A percentile compares a stretch with the other conserved stretches of the same genome.
phyloP scores from a whole-genome alignment of 495 filamentous ascomycete species.

The Aspergillus campestris region DNA sequence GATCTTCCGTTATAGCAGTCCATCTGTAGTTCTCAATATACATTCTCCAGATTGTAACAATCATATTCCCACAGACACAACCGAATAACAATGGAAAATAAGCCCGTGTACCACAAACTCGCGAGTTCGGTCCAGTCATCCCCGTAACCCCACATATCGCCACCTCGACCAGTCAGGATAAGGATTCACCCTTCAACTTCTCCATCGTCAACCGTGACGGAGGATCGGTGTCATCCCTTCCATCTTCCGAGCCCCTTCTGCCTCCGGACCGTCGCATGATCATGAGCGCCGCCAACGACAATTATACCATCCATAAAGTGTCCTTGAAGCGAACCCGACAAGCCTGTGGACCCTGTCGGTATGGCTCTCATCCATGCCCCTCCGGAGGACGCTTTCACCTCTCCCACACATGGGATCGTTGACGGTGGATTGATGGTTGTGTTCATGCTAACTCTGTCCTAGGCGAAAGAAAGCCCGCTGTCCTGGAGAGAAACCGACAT shows the following conservation, averaged over 20 bases:
- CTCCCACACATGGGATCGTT: neutral
- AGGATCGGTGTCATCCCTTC: neutral
- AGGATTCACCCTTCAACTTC: too few species aligned
- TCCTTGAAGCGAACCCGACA: constrained; percentile 29
- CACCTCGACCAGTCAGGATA: too few species aligned
- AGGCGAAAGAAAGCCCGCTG: constrained; percentile 36
- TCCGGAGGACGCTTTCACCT: neutral
- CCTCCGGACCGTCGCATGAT: neutral
- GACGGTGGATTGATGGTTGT: too few species aligned
- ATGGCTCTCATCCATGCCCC: neutral
- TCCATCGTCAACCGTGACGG: too few species aligned
- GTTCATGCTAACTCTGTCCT: neutral
- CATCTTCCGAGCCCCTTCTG: neutral
- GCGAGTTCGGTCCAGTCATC: too few species aligned
- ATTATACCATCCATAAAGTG: constrained; percentile 23
- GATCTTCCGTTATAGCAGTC: too few species aligned
- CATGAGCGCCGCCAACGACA: constrained; percentile 18
- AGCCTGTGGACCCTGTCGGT: constrained; percentile 34
- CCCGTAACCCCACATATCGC: too few species aligned
- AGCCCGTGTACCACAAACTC: too few species aligned
- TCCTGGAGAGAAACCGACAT: constrained; percentile 30
- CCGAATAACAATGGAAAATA: too few species aligned
- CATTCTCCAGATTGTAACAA: too few species aligned
- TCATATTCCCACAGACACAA: too few species aligned
- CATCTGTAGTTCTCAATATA: too few species aligned